Evolutionary conservation across 23 red algal species (phyloP), one percentile per base, ranked within the genome.

Genomic region (Cyanidioschyzon merolae): DNA sequence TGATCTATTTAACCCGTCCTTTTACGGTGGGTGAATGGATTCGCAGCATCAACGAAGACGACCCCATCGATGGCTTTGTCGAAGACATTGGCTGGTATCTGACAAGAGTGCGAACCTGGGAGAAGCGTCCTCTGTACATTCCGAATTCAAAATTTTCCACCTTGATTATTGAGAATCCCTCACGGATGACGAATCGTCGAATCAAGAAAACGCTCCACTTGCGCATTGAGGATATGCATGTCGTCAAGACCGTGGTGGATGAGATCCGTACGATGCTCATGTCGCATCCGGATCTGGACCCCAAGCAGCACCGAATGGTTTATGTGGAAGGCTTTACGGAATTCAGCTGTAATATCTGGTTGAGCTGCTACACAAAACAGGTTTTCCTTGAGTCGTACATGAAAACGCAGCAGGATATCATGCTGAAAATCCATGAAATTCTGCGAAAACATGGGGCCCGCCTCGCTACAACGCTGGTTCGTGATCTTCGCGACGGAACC

Each of bases 41-140:
- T 7, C 79, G 94, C 15, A 86, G 84, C 41, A 98, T 98, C 57
- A 88, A 98, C 59, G 86, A 91, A 45, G 59, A 75, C 26, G 83
- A 91, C 3, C 63, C 63, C 63, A 84, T 98, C 57, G 90, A 98
- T 37, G 94, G 94, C 58, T 88, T 85, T 24, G 94, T 98, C 1
- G 94, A 98, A 77, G 84, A 98, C 37, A 98, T 98, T 76, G 94
- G 94, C 0, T 98, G 94, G 94, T 98, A 98, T 59, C 59, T 91
- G 1, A 91, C 94, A 25, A 82, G 88, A 2, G 85, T 98, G 2
- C 59, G 94, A 29, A 91, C 88, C 15, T 98, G 94, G 94, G 94
- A 98, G 71, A 98, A 98, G 54, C 84, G 94, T 30, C 94, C 94
- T 41, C 67, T 98, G 76, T 98, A 98, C 83, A 91, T 98, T 50